These are phyloP conservation scores for Cryptosporidium andersoni DNA, from an alignment of 169 alveolate genomes.

Conservation along the genomic window DNA sequence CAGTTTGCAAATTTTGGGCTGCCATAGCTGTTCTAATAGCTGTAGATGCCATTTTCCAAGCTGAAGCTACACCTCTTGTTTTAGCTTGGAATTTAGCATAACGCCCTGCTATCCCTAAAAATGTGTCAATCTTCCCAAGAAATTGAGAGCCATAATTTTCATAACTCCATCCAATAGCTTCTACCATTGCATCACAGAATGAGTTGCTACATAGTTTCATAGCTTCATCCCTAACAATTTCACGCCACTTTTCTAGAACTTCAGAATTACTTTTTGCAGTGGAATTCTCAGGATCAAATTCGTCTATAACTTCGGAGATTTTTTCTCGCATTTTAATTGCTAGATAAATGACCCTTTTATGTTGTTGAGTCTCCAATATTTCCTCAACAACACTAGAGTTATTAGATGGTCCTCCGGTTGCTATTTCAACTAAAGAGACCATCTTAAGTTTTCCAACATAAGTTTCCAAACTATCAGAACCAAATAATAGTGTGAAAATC, in stretches of 20 bases:
- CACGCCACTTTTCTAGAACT: slow-evolving; percentile 73
- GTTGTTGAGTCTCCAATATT: slow-evolving; percentile 72
- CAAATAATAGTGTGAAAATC: slow-evolving; percentile 88
- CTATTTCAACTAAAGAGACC: slow-evolving; percentile 85
- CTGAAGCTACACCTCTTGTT: slow-evolving; percentile 79
- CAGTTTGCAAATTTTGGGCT: slow-evolving; percentile 74
- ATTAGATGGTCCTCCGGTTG: slow-evolving; percentile 7
- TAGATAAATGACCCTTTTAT: slow-evolving; percentile 82
- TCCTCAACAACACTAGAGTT: slow-evolving; percentile 24
- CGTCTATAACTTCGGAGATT: slow-evolving; percentile 23
- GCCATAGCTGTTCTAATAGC: slow-evolving; percentile 82
- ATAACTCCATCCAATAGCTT: slow-evolving; percentile 90
- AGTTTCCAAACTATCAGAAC: slow-evolving; percentile 87
- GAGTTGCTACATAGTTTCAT: slow-evolving; percentile 82
- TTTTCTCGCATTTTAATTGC: slow-evolving; percentile 81
- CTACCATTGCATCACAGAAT: slow-evolving; percentile 85
- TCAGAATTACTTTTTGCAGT: slow-evolving; percentile 70
- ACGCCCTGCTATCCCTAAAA: slow-evolving; percentile 85
- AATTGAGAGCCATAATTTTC: slow-evolving; percentile 86
- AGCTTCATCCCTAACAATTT: slow-evolving; percentile 77
- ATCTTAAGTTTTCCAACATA: slow-evolving; percentile 86
- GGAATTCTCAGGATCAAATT: slow-evolving; percentile 68
- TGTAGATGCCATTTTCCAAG: slow-evolving; percentile 80
- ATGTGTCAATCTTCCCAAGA: slow-evolving; percentile 84
- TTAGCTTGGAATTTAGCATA: slow-evolving; percentile 84